Base-by-base conservation (phyloP, 1,284 basidiomycete species). In the Microbotryum intermedium region DNA sequence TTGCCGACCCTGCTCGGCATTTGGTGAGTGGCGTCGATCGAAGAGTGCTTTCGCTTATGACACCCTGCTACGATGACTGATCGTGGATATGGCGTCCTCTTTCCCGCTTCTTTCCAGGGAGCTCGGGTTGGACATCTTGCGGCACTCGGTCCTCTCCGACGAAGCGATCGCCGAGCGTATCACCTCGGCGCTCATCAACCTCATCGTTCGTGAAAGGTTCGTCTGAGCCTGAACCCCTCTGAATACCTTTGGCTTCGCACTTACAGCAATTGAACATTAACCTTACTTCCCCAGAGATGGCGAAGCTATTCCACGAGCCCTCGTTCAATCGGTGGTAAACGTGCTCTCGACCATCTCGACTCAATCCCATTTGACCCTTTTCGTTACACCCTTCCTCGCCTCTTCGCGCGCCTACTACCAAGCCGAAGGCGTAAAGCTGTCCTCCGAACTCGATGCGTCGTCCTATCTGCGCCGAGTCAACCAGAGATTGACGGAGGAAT, bases 381-480 rank as follows among this genome's bases (percentile, higher is more conserved):
- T 70, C 56, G 43, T 55, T 23, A 57, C 53, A 8, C 69, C 69
- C 7, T 69, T 70, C 55, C 50, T 70, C 43, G 10, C 25, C n/a
- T 47, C 64, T 4, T 66, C 69, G 1, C 48, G 45, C 6, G 11
- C 53, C 3, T 58, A 56, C 57, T 66, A 53, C 48, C 20, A 58
- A 8, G 29, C 26, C n/a, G 59, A 62, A 28, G 59, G 57, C 23
- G 26, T 20, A 10, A 30, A 50, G 0, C 57, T 61, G 5, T 26
- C 58, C 16, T 45, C 50, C 50, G 21, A 62, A 28, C 57, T 64
- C 57, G 57, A 61, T 16, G 13, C 66, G 30, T 29, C 54, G 53
- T 73, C 72, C 1, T 90, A 87, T 73, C 78, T 90, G 64, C 69
- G 69, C 8, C 76, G 82, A 51, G 78, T 80, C 18, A 72, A 77